Base-by-base conservation (phyloP, 2,329 filamentous ascomycete genomes). In the Colletotrichum ledebouriae region DNA sequence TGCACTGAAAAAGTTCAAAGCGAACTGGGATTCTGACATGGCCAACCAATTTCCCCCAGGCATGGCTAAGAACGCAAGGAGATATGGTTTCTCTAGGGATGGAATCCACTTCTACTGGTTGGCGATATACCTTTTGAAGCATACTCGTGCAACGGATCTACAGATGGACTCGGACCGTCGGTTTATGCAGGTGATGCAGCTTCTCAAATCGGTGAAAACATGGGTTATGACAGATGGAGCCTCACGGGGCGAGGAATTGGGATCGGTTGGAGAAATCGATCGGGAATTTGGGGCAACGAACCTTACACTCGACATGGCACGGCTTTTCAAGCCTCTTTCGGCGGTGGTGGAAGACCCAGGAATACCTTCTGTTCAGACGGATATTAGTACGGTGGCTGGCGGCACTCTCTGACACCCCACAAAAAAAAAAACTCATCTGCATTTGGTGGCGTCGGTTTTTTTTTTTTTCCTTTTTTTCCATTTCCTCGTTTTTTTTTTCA, bases 101-200 rank as follows among this genome's bases (percentile, higher is more conserved):
- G 90, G 86, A 2, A 86, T 92, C 13, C 90, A 92, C 73, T 93
- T 90, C 76, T 93, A 90, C 79, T 93, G 89, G 84, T 83, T 93
- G 47, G 90, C 89, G 15, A 90, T 86, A 69, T 86, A 88, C 73
- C 83, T 92, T 73, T 79, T 93, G 61, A 87, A 89, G 75, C 86
- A 87, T 69, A 86, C 85, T 17, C 80, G 83, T 29, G 75, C 81
- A 12, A 78, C 82, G 34, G 86, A 90, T 71, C 83, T 88, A 74
- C 82, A 85, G 49, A 79, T 86, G 73, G 78, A 84, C 13, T 80
- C 88, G n/a, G 89, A 92, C 72, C 78, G 83, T 64, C 85, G 89
- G 6, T 88, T 91, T 70, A 80, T 81, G 59, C 86, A 89, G 71
- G 84, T 90, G 33, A 88, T 92, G 67, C 81, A 85, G 63, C 73